Evolutionary conservation across 73 alveolate species (phyloP), one percentile per base, ranked within the genome.

Genomic region (Tetrahymena thermophila): DNA sequence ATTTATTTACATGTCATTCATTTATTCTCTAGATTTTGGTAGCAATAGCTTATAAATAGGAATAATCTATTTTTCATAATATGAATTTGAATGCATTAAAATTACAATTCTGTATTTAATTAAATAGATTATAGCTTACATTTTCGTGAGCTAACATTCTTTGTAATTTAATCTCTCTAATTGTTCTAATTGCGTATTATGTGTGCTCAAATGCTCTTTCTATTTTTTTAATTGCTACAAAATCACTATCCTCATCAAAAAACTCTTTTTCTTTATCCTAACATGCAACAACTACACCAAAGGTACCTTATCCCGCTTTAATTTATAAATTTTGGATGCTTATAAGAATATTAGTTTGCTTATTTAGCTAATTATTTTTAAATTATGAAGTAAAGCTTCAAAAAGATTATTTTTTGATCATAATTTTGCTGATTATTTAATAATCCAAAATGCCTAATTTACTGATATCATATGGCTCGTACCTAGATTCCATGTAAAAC

Each of bases 161-260:
- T 50, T 97, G 96, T 25, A 97, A 97, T 43, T 97, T 97, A 38
- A 97, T 95, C 93, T 97, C 99, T 58, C 99, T 94, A 34, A 97
- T 93, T 21, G 98, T 97, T 89, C 99, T 56, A 95, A 97, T 96
- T 0, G 99, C 98, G 85, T 96, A 96, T 25, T 95, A 71, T 57
- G 96, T 94, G 34, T 96, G 98, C 31, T 96, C 98, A 43, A 96
- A 96, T 19, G 98, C 97, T 93, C 96, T 96, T 71, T 96, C 98
- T 21, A 96, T 96, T 94, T 97, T 98, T 94, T 98, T 98, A n/a
- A 98, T 97, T 35, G 98, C 98, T 10, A 97, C 98, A 43, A 84
- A 94, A 42, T 97, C 95, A 71, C 95, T 96, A 19, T 96, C 96
- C 15, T 85, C 97, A 11, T 71, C 89, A 71, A 28, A n/a, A 28